Evolutionary conservation across 1,284 basidiomycete genomes (phyloP).

Genomic region (Testicularia cyperi): DNA sequence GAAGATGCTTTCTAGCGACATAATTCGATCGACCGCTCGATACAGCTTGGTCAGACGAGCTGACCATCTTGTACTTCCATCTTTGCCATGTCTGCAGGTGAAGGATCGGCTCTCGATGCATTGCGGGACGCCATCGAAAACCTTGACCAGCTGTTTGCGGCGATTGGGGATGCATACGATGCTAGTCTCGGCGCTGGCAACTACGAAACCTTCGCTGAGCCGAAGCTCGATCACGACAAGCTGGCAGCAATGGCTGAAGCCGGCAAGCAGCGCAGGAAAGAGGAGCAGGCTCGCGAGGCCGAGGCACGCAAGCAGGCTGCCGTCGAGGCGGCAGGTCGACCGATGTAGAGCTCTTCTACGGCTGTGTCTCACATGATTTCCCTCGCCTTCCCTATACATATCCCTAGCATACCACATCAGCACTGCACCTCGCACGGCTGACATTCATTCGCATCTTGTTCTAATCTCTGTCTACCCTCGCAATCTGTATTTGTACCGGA

Average conservation of each 20-base stretch:
- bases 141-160: constrained; percentile 49
- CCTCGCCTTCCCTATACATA: no score
- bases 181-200: constrained; percentile 40
- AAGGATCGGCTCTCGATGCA: constrained; percentile 46
- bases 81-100: constrained; percentile 5
- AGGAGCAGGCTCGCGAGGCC: constrained; percentile 29
- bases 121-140: constrained; percentile 50
- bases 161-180: constrained; percentile 49
- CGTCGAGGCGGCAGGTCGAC: constrained; percentile 23
- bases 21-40: no score
- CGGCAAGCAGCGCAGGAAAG: constrained; percentile 28
- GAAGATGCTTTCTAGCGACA: no score
- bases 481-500: background rate
- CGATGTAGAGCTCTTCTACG: constrained; percentile 12
- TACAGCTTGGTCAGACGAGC: background rate
- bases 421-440: no score
- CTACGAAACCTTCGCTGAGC: constrained; percentile 41
- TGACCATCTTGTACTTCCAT: background rate
- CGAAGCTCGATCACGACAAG: constrained; percentile 38
- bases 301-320: constrained; percentile 26
- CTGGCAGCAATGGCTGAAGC: constrained; percentile 24
- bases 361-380: background rate
- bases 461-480: background rate
- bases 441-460: background rate
- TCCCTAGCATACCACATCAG: no score